A percentile compares a stretch with the other conserved stretches of the same genome.
Conservation (phyloP, 108 stramenopile species). For the Fragilaria crotonensis region DNA sequence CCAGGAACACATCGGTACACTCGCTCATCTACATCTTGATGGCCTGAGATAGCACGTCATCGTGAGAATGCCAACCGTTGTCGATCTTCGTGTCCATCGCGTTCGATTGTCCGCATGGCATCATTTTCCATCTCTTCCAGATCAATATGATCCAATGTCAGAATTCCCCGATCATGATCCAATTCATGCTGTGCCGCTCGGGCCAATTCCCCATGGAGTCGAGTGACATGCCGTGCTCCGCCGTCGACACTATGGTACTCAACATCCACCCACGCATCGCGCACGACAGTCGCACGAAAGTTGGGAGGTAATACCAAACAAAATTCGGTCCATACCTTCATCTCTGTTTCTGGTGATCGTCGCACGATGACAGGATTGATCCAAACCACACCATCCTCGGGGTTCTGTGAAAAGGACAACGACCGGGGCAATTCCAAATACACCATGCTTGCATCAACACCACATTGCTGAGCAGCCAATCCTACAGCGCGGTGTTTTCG, state of each 20-base stretch:
- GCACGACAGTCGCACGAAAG: slow-evolving; percentile 62
- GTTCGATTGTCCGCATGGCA: slow-evolving; percentile 38
- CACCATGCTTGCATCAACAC: slow-evolving; percentile 65
- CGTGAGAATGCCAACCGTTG: slow-evolving; percentile 12
- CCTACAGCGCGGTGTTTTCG: slow-evolving; percentile 58
- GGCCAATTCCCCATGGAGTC: slow-evolving; percentile 46
- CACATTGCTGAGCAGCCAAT: slow-evolving; percentile 81
- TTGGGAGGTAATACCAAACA: slow-evolving; percentile 76
- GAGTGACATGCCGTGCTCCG: slow-evolving; percentile 12
- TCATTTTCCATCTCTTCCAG: slow-evolving; percentile 59
- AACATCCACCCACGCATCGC: slow-evolving; percentile 58
- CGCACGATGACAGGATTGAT: slow-evolving; percentile 68
- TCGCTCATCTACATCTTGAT: no score
- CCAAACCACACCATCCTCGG: slow-evolving; percentile 31
- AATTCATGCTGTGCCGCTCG: slow-evolving; percentile 76
- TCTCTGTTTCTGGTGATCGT: slow-evolving; percentile 61
- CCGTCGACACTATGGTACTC: slow-evolving; percentile 37
- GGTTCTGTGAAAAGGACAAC: no score
- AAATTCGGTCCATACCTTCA: slow-evolving; percentile 69
- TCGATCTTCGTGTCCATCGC: slow-evolving; percentile 31
- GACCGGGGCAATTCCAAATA: slow-evolving; percentile 43
- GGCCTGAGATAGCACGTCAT: no score
- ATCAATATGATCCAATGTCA: slow-evolving; percentile 73
- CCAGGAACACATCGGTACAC: no score
- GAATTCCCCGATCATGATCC: slow-evolving; percentile 79